Percentiles rank a stretch among this genome's conserved stretches.
These are phyloP conservation scores for Pyropia haitanensis DNA, from an alignment of 23 red algal species.

Conservation along the genomic window DNA sequence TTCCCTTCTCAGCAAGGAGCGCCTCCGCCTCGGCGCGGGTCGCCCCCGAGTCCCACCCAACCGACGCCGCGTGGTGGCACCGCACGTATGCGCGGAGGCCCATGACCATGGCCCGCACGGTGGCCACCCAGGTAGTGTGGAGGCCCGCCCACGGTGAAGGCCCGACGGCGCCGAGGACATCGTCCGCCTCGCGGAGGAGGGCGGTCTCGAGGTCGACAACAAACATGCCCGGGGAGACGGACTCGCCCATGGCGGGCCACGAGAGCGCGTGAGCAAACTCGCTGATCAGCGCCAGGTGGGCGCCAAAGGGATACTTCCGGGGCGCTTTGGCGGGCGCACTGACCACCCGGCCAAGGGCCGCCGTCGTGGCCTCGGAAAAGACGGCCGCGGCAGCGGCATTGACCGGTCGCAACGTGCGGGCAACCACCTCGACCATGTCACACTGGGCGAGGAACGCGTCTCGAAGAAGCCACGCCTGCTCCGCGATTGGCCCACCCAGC, in stretches of 20 bases:
- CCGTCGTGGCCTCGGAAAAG: conserved; percentile 38
- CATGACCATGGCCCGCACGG: conserved; percentile 51
- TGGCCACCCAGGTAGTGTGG: conserved; percentile 35
- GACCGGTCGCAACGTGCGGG: conserved; percentile 18
- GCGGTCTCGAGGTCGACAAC: conserved; percentile 57
- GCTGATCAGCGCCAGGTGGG: conserved; percentile 13
- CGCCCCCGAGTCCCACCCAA: no score
- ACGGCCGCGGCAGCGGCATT: conserved; percentile 38
- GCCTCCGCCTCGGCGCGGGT: no score
- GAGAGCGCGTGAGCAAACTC: conserved; percentile 43
- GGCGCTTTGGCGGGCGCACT: conserved; percentile 1
- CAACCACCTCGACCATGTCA: conserved; percentile 25
- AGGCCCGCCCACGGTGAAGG: background rate
- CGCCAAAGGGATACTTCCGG: no score
- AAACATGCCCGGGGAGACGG: conserved; percentile 51
- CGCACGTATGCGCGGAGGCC: conserved; percentile 64
- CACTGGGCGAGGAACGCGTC: conserved; percentile 44
- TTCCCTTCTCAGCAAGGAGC: no score
- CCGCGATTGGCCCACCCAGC: conserved; percentile 27
- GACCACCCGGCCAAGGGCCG: conserved; percentile 28
- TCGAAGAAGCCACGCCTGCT: conserved; percentile 10
- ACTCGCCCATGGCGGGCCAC: conserved; percentile 54
- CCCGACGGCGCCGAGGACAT: conserved; percentile 17
- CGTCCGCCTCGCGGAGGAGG: conserved; percentile 26
- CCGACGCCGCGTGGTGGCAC: conserved; percentile 27